Evolutionary conservation across 345 rosid genomes (phyloP).

Genomic region (Excoecaria agallocha): DNA sequence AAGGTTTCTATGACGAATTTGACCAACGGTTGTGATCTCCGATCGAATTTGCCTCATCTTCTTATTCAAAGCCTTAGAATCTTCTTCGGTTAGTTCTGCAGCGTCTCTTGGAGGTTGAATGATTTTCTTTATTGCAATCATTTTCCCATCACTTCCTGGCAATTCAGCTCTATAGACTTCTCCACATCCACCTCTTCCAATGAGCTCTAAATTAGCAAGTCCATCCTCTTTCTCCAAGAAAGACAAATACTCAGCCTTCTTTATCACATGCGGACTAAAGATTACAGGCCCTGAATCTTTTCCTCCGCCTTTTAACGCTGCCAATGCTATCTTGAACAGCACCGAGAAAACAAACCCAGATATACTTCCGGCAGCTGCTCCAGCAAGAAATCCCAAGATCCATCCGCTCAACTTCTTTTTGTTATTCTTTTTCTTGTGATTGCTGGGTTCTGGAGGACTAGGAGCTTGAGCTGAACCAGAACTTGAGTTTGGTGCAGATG

Average conservation of each 20-base stretch:
- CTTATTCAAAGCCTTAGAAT: constrained; percentile 53
- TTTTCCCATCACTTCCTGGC: constrained; percentile 63
- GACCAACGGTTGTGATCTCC: constrained; percentile 78
- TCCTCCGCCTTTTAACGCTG: constrained; percentile 46
- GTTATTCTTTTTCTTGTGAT: constrained; percentile 16
- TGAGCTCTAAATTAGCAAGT: constrained; percentile 44
- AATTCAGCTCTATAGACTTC: constrained; percentile 78
- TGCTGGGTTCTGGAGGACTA: not conserved
- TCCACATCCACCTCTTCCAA: constrained; percentile 93
- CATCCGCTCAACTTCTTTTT: constrained; percentile 50
- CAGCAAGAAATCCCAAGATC: constrained; percentile 64
- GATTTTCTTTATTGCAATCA: constrained; percentile 76
- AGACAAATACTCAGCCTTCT: constrained; percentile 70
- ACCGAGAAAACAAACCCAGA: constrained; percentile 67
- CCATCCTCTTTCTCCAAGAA: constrained; percentile 78
- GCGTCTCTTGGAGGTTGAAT: constrained; percentile 72
- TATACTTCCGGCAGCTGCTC: constrained; percentile 58
- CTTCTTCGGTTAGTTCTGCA: constrained; percentile 63
- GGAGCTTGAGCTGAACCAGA: constrained; percentile 25
- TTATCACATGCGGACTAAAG: constrained; percentile 66
- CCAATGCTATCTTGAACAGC: constrained; percentile 52
- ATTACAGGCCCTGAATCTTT: constrained; percentile 56
- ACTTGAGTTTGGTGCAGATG: constrained; percentile 3
- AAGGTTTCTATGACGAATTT: constrained; percentile 78
- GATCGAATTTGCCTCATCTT: constrained; percentile 82